These are phyloP conservation scores for Incumbomyces lentus DNA, from an alignment of 2,329 filamentous ascomycete species.

Conservation along the genomic window DNA sequence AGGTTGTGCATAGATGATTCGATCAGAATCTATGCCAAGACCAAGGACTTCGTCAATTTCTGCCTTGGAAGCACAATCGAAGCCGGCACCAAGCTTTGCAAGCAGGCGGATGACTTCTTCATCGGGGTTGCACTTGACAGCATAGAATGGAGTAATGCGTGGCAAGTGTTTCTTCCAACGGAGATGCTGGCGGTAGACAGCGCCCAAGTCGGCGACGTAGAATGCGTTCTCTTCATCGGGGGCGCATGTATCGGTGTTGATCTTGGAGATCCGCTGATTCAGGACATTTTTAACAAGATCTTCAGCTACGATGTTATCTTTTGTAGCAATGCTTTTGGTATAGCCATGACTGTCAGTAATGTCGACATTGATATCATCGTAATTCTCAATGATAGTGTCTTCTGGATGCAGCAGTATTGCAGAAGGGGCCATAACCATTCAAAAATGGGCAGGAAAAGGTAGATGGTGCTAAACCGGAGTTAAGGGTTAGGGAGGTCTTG, in stretches of 20 bases:
- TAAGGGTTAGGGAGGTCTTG: constrained; percentile 82
- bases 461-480: constrained; percentile 19
- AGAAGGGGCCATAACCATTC: constrained; percentile 63
- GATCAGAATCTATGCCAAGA: constrained; percentile 71
- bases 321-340: constrained; percentile 32
- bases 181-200: constrained; percentile 96
- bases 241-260: constrained; percentile 80
- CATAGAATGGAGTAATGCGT: constrained; percentile 92
- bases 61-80: constrained; percentile 95
- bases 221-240: constrained; percentile 95
- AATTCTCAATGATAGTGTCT: constrained; percentile 18
- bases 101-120: constrained; percentile 79
- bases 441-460: constrained; percentile 25
- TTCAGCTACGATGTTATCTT: constrained; percentile 49
- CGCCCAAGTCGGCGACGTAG: constrained; percentile 94
- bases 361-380: constrained; percentile 22
- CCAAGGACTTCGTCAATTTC: constrained; percentile 88
- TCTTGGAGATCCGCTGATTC: constrained; percentile 68
- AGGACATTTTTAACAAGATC: constrained; percentile 78
- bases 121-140: constrained; percentile 98
- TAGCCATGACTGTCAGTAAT: constrained; percentile 39
- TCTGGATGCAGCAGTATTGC: constrained; percentile 40
- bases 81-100: constrained; percentile 78
- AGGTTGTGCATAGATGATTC: constrained; percentile 97
- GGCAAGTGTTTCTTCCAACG: constrained; percentile 93